Evolutionary conservation across 106 monocot genomes (phyloP).

Genomic region (Phalaenopsis aphrodite): DNA sequence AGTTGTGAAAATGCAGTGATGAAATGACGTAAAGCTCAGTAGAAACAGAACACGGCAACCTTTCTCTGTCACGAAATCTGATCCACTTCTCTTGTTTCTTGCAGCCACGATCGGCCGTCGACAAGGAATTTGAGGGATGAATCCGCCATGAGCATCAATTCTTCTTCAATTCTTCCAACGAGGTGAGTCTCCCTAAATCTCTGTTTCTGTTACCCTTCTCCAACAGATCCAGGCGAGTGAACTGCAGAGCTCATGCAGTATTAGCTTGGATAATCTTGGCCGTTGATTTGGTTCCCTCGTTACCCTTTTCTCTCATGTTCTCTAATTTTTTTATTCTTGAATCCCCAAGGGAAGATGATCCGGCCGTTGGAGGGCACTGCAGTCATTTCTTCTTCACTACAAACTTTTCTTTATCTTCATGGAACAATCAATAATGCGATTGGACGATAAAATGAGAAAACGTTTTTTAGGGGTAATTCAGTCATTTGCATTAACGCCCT

Average conservation of each 20-base stretch:
- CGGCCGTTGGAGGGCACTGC: background rate
- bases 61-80: background rate
- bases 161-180: background rate
- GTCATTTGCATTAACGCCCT: background rate
- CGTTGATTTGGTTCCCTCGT: background rate
- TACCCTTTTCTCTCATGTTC: background rate
- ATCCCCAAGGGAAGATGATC: background rate
- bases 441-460: background rate
- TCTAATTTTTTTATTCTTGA: background rate
- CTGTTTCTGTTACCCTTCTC: conserved; percentile 3
- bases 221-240: background rate
- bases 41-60: no score
- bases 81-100: background rate
- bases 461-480: background rate
- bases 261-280: background rate
- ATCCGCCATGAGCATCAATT: background rate
- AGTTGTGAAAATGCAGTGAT: background rate
- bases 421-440: no score
- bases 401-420: background rate
- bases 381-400: background rate
- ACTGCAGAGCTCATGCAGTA: background rate
- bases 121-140: background rate
- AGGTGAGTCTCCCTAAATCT: background rate
- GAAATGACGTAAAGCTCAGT: background rate
- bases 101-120: background rate